Evolutionary conservation across 2,329 filamentous ascomycete species (phyloP).

Genomic region (Lasiodiplodia citricola): DNA sequence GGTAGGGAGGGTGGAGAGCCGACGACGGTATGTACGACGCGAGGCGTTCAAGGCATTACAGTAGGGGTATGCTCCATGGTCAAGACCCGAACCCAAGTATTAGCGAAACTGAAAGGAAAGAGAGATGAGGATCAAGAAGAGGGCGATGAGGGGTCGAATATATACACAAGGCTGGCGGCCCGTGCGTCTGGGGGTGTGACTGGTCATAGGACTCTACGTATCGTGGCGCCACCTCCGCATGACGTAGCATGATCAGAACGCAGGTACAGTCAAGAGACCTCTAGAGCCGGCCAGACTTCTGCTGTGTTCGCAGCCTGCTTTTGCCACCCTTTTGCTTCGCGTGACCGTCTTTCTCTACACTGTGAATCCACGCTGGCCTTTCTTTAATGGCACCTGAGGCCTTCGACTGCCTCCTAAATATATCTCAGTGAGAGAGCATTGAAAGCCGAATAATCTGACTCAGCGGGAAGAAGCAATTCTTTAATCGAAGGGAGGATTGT

Average conservation of each 20-base stretch:
- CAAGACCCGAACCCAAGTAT: constrained; percentile 1
- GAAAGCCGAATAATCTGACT: too few species aligned
- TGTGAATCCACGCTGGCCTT: not conserved
- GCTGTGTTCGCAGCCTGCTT: not conserved
- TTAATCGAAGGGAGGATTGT: not conserved
- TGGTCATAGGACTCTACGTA: constrained; percentile 12
- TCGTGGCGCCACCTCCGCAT: constrained; percentile 16
- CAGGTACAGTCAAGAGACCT: not conserved
- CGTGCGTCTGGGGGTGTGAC: not conserved
- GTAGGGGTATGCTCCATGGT: not conserved
- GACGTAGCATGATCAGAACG: constrained; percentile 5
- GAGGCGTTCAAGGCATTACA: not conserved
- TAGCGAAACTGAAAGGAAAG: constrained; percentile 9
- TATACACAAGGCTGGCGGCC: not conserved
- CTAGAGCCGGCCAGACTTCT: not conserved
- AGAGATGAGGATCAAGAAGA: not conserved
- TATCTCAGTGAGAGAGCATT: not conserved
- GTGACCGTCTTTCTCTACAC: not conserved
- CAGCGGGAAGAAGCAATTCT: not conserved
- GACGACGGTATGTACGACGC: not conserved
- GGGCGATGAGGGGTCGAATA: not conserved
- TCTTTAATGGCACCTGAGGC: not conserved
- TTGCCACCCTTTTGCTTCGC: not conserved
- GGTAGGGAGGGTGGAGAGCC: not conserved
- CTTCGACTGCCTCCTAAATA: not conserved